Percentiles rank a stretch among this genome's conserved stretches.
Evolutionary conservation across 2,329 filamentous ascomycete species (phyloP).

Genomic region (Cladobotryum mycophilum): DNA sequence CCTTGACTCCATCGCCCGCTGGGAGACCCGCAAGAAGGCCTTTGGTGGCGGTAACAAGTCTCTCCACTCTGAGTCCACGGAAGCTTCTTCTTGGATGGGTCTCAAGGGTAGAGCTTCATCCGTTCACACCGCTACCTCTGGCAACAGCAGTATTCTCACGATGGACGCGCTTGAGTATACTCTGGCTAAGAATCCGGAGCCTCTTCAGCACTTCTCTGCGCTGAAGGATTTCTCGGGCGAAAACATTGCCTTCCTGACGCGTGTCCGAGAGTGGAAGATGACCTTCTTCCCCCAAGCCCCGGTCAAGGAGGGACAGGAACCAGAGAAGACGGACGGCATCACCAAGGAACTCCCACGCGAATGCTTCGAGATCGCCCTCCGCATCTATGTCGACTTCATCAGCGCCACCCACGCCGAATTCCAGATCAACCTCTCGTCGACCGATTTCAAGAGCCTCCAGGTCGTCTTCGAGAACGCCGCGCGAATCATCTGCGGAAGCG

Average conservation of each 20-base stretch:
- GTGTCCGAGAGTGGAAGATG: slow-evolving; percentile 40
- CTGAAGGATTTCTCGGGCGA: slow-evolving; percentile 60
- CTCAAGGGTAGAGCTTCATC: slow-evolving; percentile 29
- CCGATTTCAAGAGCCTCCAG: slow-evolving; percentile 48
- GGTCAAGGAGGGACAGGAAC: slow-evolving; percentile 15
- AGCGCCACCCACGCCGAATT: slow-evolving; percentile 57
- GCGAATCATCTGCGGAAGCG: slow-evolving; percentile 36
- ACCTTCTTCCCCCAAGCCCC: slow-evolving; percentile 18
- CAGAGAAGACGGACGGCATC: slow-evolving; percentile 16
- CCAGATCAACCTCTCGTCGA: slow-evolving; percentile 58
- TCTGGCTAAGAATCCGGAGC: slow-evolving; percentile 48
- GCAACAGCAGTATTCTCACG: slow-evolving; percentile 43
- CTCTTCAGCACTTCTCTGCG: slow-evolving; percentile 56
- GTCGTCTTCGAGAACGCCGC: slow-evolving; percentile 51
- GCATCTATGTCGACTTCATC: slow-evolving; percentile 57
- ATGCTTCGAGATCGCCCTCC: slow-evolving; percentile 51
- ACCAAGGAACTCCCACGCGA: slow-evolving; percentile 36
- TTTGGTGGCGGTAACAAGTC: slow-evolving; percentile 25
- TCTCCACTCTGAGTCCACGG: slow-evolving; percentile 27
- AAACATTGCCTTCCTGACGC: slow-evolving; percentile 59
- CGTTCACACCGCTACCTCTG: slow-evolving; percentile 21
- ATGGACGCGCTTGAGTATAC: slow-evolving; percentile 56
- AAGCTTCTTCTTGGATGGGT: slow-evolving; percentile 31
- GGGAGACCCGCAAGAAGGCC: slow-evolving; percentile 37
- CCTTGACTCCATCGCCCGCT: slow-evolving; percentile 42